Percentiles rank a stretch among this genome's conserved stretches.
Evolutionary conservation across 768 basidiomycete species (phyloP).

Genomic region (Gymnopilus junonius): DNA sequence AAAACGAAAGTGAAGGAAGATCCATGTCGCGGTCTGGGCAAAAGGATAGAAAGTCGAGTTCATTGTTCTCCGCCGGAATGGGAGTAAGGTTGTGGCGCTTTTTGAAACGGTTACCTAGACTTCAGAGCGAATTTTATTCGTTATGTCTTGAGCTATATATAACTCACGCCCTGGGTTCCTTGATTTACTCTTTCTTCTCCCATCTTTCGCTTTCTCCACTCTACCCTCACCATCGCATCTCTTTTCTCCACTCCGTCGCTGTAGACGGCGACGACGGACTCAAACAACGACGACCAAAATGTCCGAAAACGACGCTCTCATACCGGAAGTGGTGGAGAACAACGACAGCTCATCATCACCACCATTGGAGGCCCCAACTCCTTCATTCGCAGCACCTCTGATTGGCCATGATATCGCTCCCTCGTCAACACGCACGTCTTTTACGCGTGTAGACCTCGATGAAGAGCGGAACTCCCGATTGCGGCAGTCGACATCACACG

Average conservation of each 20-base stretch:
- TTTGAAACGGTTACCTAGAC: background rate
- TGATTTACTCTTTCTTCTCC: slow-evolving; percentile 9
- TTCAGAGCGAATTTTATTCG: background rate
- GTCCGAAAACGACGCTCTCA: background rate
- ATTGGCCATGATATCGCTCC: slow-evolving; percentile 13
- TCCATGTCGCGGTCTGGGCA: background rate
- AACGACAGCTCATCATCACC: slow-evolving; percentile 7
- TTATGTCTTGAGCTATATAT: slow-evolving; percentile 13
- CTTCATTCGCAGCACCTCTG: slow-evolving; percentile 6
- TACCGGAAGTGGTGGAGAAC: background rate
- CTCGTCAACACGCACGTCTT: slow-evolving; percentile 51
- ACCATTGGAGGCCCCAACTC: slow-evolving; percentile 11
- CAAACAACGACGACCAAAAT: slow-evolving; percentile 4
- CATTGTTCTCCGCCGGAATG: background rate
- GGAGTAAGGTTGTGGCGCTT: background rate
- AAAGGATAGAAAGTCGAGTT: background rate
- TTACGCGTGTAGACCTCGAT: slow-evolving; percentile 50
- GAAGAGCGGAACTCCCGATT: slow-evolving; percentile 26
- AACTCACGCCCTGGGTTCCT: slow-evolving; percentile 7
- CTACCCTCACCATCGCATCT: background rate
- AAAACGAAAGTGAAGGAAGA: background rate
- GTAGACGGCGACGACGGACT: background rate
- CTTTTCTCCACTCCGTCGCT: background rate
- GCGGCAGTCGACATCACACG: slow-evolving; percentile 25
- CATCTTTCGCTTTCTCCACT: slow-evolving; percentile 1